Base-by-base conservation (phyloP, 495 filamentous ascomycete species). In the Pyrenula aspistea region DNA sequence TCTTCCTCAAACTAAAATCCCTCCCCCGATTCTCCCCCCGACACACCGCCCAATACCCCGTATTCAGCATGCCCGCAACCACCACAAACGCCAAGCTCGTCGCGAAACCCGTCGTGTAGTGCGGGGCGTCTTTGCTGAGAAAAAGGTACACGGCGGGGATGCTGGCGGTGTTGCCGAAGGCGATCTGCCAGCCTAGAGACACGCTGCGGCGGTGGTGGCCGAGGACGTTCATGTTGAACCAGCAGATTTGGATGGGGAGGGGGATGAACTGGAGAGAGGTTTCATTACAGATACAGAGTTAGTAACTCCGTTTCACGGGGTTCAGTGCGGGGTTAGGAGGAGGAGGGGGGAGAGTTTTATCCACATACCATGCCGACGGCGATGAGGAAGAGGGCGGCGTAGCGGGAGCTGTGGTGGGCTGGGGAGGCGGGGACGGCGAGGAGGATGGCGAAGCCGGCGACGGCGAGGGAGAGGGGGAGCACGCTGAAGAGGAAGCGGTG, bases 391-490 rank as follows among this genome's bases (percentile, higher is more conserved):
- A 88, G 65, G n/a, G 76, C 82, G 0, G 63, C 74, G 58, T 87
- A 88, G 64, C 82, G 70, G n/a, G 81, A 60, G 59, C 81, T 75
- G 56, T 77, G 70, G 57, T 80, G 77, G n/a, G n/a, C n/a, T n/a
- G n/a, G n/a, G n/a, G n/a, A n/a, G n/a, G n/a, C n/a, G n/a, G n/a
- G n/a, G 22, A 75, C 71, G 52, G 68, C 73, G 22, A 89, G 60
- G 19, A 91, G 70, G 52, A 86, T 78, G 12, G 62, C 74, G 54
- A 87, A 82, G 19, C 84, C 87, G 8, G 73, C 60, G 48, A 89
- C 76, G 25, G 70, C 60, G 2, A 69, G 60, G 42, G 61, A 59
- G 22, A 89, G 57, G 49, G 62, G 65, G 56, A 84, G 70, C 0
- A 80, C 68, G 36, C 75, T 63, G 22, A 84, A 62, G 22, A 77